phyloP scores from a whole-genome alignment of 257 asterid genomes.

The Solanum habrochaites region DNA sequence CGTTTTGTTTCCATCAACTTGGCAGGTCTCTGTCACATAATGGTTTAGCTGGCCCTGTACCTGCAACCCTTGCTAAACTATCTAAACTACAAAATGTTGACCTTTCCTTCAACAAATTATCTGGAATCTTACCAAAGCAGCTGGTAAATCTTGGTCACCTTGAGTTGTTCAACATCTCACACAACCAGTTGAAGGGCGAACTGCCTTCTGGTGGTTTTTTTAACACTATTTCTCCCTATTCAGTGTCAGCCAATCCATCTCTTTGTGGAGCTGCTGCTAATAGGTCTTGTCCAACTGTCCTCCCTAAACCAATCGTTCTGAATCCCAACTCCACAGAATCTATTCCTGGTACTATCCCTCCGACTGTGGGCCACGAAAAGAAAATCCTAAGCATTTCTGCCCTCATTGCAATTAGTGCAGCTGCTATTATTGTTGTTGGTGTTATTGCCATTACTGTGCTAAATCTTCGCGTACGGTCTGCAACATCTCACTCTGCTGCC shows the following conservation, averaged over 20 bases:
- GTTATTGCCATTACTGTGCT: slow-evolving; percentile 78
- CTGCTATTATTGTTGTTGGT: slow-evolving; percentile 66
- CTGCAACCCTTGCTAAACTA: slow-evolving; percentile 50
- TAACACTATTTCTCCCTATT: slow-evolving; percentile 66
- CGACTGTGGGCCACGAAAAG: slow-evolving; percentile 37
- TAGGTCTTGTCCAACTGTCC: slow-evolving; percentile 47
- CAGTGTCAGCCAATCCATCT: slow-evolving; percentile 59
- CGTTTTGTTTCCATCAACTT: slow-evolving; percentile 4
- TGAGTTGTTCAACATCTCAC: slow-evolving; percentile 59
- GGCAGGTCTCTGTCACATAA: slow-evolving; percentile 61
- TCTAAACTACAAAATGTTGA: slow-evolving; percentile 43
- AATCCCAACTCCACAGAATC: slow-evolving; percentile 65
- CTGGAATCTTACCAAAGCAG: slow-evolving; percentile 63
- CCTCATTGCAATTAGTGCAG: slow-evolving; percentile 86
- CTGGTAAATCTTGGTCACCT: slow-evolving; percentile 57
- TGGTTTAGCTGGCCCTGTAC: slow-evolving; percentile 47
- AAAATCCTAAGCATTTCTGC: slow-evolving; percentile 80
- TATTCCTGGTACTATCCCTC: slow-evolving; percentile 33
- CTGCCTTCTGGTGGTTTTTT: slow-evolving; percentile 70
- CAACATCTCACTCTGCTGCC: slow-evolving; percentile 39
- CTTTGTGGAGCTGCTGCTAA: slow-evolving; percentile 74
- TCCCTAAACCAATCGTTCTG: slow-evolving; percentile 83
- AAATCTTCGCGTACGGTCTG: slow-evolving; percentile 61
- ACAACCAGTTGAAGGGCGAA: slow-evolving; percentile 76
- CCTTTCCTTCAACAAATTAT: slow-evolving; percentile 65